phyloP scores from a whole-genome alignment of 1,284 basidiomycete genomes.

The Lignosus rhinocerotis region DNA sequence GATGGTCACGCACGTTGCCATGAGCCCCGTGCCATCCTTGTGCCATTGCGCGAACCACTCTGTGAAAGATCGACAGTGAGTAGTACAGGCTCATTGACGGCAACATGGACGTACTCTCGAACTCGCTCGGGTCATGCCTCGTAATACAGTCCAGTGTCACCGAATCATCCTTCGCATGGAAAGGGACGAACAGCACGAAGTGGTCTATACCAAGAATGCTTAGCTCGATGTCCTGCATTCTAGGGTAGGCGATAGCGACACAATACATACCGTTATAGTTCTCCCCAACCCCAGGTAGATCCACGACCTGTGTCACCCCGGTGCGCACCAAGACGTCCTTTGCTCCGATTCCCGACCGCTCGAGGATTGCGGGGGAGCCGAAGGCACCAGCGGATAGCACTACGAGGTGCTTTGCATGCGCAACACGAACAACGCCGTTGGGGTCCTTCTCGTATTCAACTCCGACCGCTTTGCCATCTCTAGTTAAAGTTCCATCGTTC shows the following conservation, averaged over 20 bases:
- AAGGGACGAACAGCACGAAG: constrained; percentile 35
- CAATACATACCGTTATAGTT: constrained; percentile 48
- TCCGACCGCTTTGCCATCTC: constrained; percentile 53
- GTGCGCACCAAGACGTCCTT: constrained; percentile 40
- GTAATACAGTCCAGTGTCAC: constrained; percentile 46
- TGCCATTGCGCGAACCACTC: constrained; percentile 43
- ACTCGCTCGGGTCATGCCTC: constrained; percentile 34
- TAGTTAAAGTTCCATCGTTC: constrained; percentile 22
- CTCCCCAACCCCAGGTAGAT: constrained; percentile 61
- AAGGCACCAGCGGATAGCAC: constrained; percentile 45
- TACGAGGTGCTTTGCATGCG: constrained; percentile 44
- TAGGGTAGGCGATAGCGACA: not conserved
- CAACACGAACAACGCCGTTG: constrained; percentile 23
- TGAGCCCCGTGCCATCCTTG: constrained; percentile 43
- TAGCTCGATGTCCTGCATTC: not conserved
- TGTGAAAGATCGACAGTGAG: constrained; percentile 19
- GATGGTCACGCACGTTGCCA: constrained; percentile 41
- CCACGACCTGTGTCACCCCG: constrained; percentile 42
- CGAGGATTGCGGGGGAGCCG: constrained; percentile 31
- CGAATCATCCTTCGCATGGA: constrained; percentile 39
- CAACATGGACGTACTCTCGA: constrained; percentile 29
- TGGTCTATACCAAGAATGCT: constrained; percentile 40
- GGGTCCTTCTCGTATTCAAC: constrained; percentile 47
- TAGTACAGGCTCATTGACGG: not conserved
- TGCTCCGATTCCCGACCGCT: constrained; percentile 35